Evolutionary conservation across 257 asterid genomes (phyloP).

Genomic region (Paraleonurus japonicus): DNA sequence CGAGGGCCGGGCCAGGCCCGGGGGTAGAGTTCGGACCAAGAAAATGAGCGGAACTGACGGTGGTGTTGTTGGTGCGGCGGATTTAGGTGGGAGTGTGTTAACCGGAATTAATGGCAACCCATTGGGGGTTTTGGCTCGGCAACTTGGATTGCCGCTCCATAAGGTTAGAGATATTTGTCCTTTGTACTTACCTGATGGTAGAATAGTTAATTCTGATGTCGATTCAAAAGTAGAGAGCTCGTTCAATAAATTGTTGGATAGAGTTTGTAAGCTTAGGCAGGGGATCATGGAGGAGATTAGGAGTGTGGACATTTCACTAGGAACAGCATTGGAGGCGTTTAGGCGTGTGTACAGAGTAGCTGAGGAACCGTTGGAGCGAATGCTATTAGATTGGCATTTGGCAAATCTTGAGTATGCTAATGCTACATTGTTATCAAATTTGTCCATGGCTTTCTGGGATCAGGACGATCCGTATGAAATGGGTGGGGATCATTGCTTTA

Average conservation of each 20-base stretch:
- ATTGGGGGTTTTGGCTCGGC: constrained; percentile 89
- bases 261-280: constrained; percentile 96
- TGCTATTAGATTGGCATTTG: constrained; percentile 98
- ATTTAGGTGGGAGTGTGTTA: constrained; percentile 94
- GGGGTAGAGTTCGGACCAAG: constrained; percentile 87
- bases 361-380: constrained; percentile 83
- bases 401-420: constrained; percentile 97
- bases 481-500: constrained; percentile 99
- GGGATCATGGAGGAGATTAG: constrained; percentile 82
- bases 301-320: constrained; percentile 75
- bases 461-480: constrained; percentile 97
- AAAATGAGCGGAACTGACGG: constrained; percentile 65
- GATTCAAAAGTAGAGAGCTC: constrained; percentile 86
- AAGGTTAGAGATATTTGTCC: constrained; percentile 99
- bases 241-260: constrained; percentile 86
- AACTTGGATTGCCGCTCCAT: constrained; percentile 79
- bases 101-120: constrained; percentile 98
- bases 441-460: constrained; percentile 98
- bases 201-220: constrained; percentile 73
- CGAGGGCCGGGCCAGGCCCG: constrained; percentile 83
- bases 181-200: constrained; percentile 81
- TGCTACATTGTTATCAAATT: constrained; percentile 87
- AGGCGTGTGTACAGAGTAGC: constrained; percentile 82
- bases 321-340: constrained; percentile 86
- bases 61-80: constrained; percentile 71